These are phyloP conservation scores for Cardamine occulta DNA, from an alignment of 345 rosid species.

Conservation along the genomic window DNA sequence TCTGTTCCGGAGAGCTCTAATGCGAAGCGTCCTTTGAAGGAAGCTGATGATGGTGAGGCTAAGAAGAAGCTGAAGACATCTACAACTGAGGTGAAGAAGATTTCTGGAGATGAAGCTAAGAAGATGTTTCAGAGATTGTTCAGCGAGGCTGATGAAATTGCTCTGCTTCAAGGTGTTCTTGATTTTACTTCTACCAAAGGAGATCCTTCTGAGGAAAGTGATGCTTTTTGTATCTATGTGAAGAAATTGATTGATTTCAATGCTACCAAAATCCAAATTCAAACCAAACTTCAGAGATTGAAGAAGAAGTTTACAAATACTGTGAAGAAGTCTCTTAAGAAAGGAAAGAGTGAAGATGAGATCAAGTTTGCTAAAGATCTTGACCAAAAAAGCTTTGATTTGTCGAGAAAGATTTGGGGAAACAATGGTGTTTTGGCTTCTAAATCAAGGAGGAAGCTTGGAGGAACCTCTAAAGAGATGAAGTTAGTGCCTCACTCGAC, in stretches of 20 bases:
- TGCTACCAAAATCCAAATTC: conserved; percentile 45
- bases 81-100: conserved; percentile 24
- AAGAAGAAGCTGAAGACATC: conserved; percentile 41
- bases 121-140: conserved; percentile 54
- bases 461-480: conserved; percentile 19
- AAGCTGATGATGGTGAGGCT: neutral
- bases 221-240: conserved; percentile 47
- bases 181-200: conserved; percentile 48
- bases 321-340: conserved; percentile 30
- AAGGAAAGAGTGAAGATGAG: conserved; percentile 41
- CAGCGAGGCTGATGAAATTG: conserved; percentile 60
- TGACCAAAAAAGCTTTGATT: conserved; percentile 44
- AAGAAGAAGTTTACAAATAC: conserved; percentile 48
- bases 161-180: conserved; percentile 49
- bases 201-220: conserved; percentile 47
- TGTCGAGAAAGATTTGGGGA: conserved; percentile 53
- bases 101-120: conserved; percentile 50
- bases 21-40: conserved; percentile 30
- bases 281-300: conserved; percentile 50
- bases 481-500: conserved; percentile 14
- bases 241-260: conserved; percentile 50
- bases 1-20: conserved; percentile 25
- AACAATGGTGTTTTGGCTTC: conserved; percentile 28
- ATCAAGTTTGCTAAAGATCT: conserved; percentile 38
- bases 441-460: conserved; percentile 36